phyloP scores from a whole-genome alignment of 2,329 filamentous ascomycete species.

The Tolypocladium endophyticum region DNA sequence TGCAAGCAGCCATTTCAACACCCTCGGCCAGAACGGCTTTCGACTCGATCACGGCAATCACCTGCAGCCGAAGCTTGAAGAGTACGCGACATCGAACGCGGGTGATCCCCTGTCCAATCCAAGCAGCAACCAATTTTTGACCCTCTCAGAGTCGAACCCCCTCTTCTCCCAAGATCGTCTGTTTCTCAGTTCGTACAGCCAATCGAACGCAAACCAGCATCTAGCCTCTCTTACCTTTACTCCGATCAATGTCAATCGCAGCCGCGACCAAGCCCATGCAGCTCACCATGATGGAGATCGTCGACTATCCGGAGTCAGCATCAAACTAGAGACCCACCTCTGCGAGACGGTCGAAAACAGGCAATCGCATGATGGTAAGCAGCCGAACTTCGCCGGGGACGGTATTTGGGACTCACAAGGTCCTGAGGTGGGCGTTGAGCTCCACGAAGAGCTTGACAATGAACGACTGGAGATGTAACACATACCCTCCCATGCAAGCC shows the following conservation, averaged over 20 bases:
- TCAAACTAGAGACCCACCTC: conserved; percentile 16
- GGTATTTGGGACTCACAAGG: conserved; percentile 14
- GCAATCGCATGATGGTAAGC: conserved; percentile 12
- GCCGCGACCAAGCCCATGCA: conserved; percentile 7
- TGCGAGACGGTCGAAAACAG: conserved; percentile 12
- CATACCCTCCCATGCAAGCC: neutral
- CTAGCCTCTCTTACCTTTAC: conserved; percentile 18
- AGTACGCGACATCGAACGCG: conserved; percentile 8
- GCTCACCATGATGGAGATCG: conserved; percentile 7
- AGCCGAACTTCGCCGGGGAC: conserved; percentile 7
- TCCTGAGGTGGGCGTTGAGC: conserved; percentile 9
- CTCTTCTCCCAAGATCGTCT: conserved; percentile 21
- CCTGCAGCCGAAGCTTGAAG: conserved; percentile 16
- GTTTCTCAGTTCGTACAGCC: conserved; percentile 16
- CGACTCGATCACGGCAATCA: conserved; percentile 12
- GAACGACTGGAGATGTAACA: conserved; percentile 15
- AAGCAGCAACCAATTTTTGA: conserved; percentile 14
- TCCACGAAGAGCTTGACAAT: conserved; percentile 11
- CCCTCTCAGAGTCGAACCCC: conserved; percentile 19
- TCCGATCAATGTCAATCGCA: conserved; percentile 18
- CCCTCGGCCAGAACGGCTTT: conserved; percentile 15
- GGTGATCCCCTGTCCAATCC: conserved; percentile 11
- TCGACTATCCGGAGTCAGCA: conserved; percentile 1
- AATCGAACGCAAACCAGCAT: conserved; percentile 9
- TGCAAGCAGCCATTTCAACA: conserved; percentile 11